phyloP scores from a whole-genome alignment of 2,329 filamentous ascomycete species.

The Fusarium virguliforme region DNA sequence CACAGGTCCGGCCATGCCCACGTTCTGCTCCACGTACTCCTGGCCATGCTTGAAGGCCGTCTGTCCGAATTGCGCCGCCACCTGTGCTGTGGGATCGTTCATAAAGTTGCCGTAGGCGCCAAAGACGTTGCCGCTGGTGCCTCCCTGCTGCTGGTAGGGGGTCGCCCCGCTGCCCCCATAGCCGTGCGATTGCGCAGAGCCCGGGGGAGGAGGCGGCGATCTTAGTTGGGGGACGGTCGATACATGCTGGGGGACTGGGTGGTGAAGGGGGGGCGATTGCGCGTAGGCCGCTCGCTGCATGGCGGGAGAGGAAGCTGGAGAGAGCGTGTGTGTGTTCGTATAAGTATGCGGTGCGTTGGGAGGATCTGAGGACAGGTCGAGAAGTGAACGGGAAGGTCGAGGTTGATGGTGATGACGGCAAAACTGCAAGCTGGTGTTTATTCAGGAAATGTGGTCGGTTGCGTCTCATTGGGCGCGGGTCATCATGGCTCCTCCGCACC shows the following conservation, averaged over 20 bases:
- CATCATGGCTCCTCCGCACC: slow-evolving; percentile 46
- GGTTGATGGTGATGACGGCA: slow-evolving; percentile 34
- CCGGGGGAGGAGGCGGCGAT: slow-evolving; percentile 88
- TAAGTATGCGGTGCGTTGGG: neutral
- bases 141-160: slow-evolving; percentile 79
- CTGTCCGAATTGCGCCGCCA: slow-evolving; percentile 95
- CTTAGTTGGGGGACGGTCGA: slow-evolving; percentile 97
- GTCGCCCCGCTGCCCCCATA: slow-evolving; percentile 82
- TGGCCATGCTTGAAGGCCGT: slow-evolving; percentile 92
- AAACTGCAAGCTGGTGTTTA: slow-evolving; percentile 48
- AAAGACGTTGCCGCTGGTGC: slow-evolving; percentile 69
- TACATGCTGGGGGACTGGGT: slow-evolving; percentile 97
- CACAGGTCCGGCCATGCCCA: slow-evolving; percentile 62
- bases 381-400: slow-evolving; percentile 17
- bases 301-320: slow-evolving; percentile 51
- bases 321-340: slow-evolving; percentile 1
- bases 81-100: slow-evolving; percentile 93
- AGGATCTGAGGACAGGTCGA: neutral
- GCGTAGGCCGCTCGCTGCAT: slow-evolving; percentile 93
- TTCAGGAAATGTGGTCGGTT: slow-evolving; percentile 58
- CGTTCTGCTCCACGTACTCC: slow-evolving; percentile 96
- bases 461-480: slow-evolving; percentile 47
- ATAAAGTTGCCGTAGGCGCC: slow-evolving; percentile 92
- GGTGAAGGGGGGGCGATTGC: slow-evolving; percentile 94
- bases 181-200: slow-evolving; percentile 76